These are phyloP conservation scores for Phytopythium aichiense DNA, from an alignment of 352 stramenopile species.

Conservation along the genomic window DNA sequence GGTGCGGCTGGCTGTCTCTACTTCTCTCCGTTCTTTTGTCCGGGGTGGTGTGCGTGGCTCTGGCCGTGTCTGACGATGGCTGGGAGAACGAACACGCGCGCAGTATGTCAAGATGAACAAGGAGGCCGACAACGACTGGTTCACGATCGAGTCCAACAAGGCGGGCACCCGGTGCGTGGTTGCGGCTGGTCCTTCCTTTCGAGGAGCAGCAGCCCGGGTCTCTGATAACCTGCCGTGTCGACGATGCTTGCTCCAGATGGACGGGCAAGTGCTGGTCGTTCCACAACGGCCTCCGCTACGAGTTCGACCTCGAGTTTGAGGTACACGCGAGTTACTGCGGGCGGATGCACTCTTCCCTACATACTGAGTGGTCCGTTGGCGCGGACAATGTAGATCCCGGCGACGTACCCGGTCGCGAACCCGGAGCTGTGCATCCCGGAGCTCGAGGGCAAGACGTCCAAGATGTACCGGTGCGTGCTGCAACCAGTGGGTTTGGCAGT, in stretches of 20 bases:
- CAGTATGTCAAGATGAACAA: constrained; percentile 90
- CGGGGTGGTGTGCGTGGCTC: too few relatives aligned
- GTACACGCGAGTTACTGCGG: constrained; percentile 9
- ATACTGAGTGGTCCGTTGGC: background rate
- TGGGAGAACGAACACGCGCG: background rate
- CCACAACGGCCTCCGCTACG: constrained; percentile 80
- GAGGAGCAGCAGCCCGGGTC: background rate
- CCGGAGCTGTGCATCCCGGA: constrained; percentile 83
- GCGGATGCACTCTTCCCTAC: background rate
- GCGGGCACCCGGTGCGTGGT: constrained; percentile 48
- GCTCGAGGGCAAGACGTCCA: constrained; percentile 87
- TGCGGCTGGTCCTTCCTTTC: background rate
- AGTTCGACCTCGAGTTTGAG: constrained; percentile 87
- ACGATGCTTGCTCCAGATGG: constrained; percentile 20
- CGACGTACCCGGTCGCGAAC: constrained; percentile 80
- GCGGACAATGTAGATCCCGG: constrained; percentile 39
- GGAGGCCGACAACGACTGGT: constrained; percentile 88
- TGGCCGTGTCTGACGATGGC: background rate
- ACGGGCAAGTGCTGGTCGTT: constrained; percentile 88
- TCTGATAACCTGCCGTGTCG: background rate
- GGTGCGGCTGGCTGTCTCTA: constrained; percentile 12
- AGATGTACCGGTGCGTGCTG: constrained; percentile 78
- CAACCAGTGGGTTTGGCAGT: background rate
- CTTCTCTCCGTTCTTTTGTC: background rate
- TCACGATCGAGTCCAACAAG: constrained; percentile 86